Evolutionary conservation across 805 yeast genomes (phyloP), one percentile per base, ranked within the genome.

Genomic region (Cyberlindnera nakhonratchasimensis): DNA sequence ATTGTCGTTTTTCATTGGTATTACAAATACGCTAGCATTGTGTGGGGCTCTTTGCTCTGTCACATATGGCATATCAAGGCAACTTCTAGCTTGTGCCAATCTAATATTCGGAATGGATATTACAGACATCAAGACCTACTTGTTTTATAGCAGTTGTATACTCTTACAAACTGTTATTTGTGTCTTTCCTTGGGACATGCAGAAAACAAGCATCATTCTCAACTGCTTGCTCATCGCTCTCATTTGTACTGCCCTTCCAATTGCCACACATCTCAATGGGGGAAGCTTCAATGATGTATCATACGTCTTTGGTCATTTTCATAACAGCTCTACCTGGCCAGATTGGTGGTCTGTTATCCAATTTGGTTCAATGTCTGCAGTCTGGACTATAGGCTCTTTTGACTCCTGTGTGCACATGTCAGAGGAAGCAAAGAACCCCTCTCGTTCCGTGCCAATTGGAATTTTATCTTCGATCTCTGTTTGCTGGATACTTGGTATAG

Each of bases 311-410:
- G 77, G 78, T 13, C 59, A 70, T 35, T 66, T 72, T 39, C 65
- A 71, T 23, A 79, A 77, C 55, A 58, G 57, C 36, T 66, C 77
- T 17, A 70, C 67, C 22, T 81, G 85, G 80, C 71, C 79, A 10
- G 62, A 59, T 29, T 85, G 85, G 24, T 79, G 82, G 80, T 69
- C 77, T 66, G 55, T 68, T 50, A 56, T 72, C 40, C 65, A 78
- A 52, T 63, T 61, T 40, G 67, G 74, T 11, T 74, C 79, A 71
- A 72, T 78, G 75, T 79, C 87, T 0, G 78, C 81, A 3, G 74
- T 82, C 47, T 83, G 91, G 90, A 80, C 87, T 17, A 80, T 82
- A 61, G 85, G 86, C 22, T 81, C 85, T 0, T 81, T 80, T 59
- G 89, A 82, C 58, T 75, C 84, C 5, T 77, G 82, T 53, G 76